Base-by-base conservation (phyloP, 441 rosid genomes). In the Jatropha multifida region DNA sequence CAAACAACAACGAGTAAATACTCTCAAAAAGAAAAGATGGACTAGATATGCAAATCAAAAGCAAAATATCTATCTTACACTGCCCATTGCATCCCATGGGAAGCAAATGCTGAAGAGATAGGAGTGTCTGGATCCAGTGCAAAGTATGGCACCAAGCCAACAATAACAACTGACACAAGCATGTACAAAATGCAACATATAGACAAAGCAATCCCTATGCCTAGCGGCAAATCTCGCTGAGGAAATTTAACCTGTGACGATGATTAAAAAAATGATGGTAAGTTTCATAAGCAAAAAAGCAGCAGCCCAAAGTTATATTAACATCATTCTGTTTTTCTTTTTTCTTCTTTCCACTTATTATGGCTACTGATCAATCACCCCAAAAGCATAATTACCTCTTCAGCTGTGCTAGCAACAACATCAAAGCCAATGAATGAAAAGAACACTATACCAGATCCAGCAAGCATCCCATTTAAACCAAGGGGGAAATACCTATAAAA, bases 51-150 rank as follows among this genome's bases (percentile, higher is more conserved):
- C 46, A 38, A 78, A 67, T 63, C 14, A 49, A 54, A 61, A 76
- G 54, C 38, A 23, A 76, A 64, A 68, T 46, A 41, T 67, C 54
- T 54, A 42, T 73, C 98, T 84, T 89, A 91, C 98, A 89, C 92
- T 72, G 98, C 98, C 96, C 98, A 93, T 52, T 93, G 91, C 96
- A 93, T 91, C 75, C 98, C 95, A 78, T 92, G 84, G 82, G 85
- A 83, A 83, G 90, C 89, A 88, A 93, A 93, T 76, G 98, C 94
- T 61, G 96, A 86, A 80, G 98, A 90, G 82, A 93, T 91, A 23
- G 98, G 98, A 69, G 96, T 93, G 82, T 93, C 98, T 27, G 94
- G 94, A 86, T 91, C 86, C 83, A 93, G 72, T 49, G 93, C 78
- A 69, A 86, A 85, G 87, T 93, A 93, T 69, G 96, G 98, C 32